Evolutionary conservation across 371 early-diverging fungal genomes (phyloP).

Genomic region (Mycotypha africana): DNA sequence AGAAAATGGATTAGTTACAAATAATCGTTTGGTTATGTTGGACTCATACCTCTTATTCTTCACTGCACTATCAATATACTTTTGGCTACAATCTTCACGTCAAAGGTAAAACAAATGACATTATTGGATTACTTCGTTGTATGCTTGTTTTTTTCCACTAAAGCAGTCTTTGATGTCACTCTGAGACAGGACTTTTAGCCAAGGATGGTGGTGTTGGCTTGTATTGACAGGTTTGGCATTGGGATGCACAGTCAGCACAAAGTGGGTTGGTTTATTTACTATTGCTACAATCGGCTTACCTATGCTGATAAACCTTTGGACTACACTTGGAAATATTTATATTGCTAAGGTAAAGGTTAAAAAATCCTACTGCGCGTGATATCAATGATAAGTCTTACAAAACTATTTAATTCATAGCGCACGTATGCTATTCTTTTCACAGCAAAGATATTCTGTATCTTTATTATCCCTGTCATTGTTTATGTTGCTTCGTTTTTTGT

Average conservation of each 20-base stretch:
- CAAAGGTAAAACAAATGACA: too few species aligned
- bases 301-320: conserved; percentile 86
- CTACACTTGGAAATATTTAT: conserved; percentile 66
- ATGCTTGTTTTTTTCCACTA: not conserved
- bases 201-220: conserved; percentile 72
- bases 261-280: conserved; percentile 92
- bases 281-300: conserved; percentile 83
- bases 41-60: conserved; percentile 89
- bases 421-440: too few species aligned
- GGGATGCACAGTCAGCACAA: conserved; percentile 66
- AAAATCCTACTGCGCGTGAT: too few species aligned
- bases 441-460: too few species aligned
- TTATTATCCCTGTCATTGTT: conserved; percentile 74
- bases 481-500: conserved; percentile 83
- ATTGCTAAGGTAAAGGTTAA: conserved; percentile 52
- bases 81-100: conserved; percentile 75
- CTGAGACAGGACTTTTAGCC: conserved; percentile 61
- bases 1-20: conserved; percentile 89
- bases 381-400: too few species aligned
- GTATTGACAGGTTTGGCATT: conserved; percentile 64
- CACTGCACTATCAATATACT: conserved; percentile 64
- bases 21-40: conserved; percentile 85
- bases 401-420: too few species aligned
- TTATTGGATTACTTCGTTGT: too few species aligned
- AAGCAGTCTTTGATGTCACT: not conserved